These are phyloP conservation scores for Spergularia azorica DNA, from an alignment of 179 eudicot species.

Conservation along the genomic window DNA sequence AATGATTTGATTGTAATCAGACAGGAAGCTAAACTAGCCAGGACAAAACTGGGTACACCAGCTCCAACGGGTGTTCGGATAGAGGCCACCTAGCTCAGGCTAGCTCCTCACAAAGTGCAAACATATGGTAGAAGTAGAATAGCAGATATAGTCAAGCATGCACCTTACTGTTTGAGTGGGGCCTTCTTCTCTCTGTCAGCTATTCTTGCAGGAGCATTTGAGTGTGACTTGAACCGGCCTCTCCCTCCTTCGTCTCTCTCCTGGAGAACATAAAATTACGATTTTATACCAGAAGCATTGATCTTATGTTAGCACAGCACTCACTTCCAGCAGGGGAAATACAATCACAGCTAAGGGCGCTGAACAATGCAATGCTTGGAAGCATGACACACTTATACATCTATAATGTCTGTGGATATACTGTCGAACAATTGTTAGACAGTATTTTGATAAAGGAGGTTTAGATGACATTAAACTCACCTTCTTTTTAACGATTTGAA, in stretches of 20 bases:
- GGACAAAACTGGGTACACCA: conserved; percentile 23
- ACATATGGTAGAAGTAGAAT: neutral
- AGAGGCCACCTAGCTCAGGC: conserved; percentile 9
- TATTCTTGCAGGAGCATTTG: conserved; percentile 76
- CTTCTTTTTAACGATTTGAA: conserved; percentile 96
- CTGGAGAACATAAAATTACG: conserved; percentile 39
- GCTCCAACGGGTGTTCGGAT: conserved; percentile 19
- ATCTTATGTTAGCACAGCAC: no score
- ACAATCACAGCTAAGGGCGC: no score
- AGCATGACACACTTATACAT: neutral
- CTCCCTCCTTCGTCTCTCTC: conserved; percentile 85
- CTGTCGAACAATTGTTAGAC: neutral
- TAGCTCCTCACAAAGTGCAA: neutral
- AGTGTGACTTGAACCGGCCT: conserved; percentile 94
- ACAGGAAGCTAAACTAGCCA: neutral
- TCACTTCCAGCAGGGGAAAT: no score
- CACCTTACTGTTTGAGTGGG: conserved; percentile 54
- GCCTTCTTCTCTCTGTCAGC: conserved; percentile 97
- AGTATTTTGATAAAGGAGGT: neutral
- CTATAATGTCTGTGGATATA: neutral
- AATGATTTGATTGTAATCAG: conserved; percentile 1
- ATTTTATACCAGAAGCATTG: neutral
- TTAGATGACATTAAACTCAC: conserved; percentile 32
- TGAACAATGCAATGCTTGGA: neutral
- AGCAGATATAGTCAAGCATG: neutral